These are phyloP conservation scores for Durio zibethinus DNA, from an alignment of 345 rosid genomes.

Conservation along the genomic window DNA sequence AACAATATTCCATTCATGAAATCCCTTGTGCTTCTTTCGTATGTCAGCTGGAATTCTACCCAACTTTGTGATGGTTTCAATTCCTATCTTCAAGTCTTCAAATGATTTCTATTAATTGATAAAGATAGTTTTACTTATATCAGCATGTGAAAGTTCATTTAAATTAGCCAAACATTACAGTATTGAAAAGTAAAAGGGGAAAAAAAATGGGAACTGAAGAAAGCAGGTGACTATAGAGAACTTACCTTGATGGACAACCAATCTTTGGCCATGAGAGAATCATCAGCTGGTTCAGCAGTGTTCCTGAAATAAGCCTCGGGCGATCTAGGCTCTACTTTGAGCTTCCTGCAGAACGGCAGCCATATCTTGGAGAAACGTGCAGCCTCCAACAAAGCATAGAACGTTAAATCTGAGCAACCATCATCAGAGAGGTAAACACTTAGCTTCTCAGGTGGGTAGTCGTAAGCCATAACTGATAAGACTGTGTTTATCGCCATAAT, in stretches of 20 bases:
- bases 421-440: conserved; percentile 62
- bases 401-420: conserved; percentile 40
- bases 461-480: conserved; percentile 52
- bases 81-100: not conserved
- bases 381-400: conserved; percentile 51
- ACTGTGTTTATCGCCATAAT: conserved; percentile 46
- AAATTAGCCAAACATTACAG: not conserved
- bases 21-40: not conserved
- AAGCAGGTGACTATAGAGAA: not conserved
- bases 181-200: too few relatives aligned
- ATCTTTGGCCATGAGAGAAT: not conserved
- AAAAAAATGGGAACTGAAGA: not conserved
- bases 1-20: not conserved
- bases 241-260: not conserved
- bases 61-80: not conserved
- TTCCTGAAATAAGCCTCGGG: conserved; percentile 37
- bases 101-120: not conserved
- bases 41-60: not conserved
- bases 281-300: not conserved
- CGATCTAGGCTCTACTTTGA: conserved; percentile 36
- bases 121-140: too few relatives aligned
- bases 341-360: conserved; percentile 42
- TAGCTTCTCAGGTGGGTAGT: conserved; percentile 57
- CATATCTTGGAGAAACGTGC: conserved; percentile 29
- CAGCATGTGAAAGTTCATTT: not conserved